A percentile compares a stretch with the other conserved stretches of the same genome.
Conservation (phyloP, 768 basidiomycete genomes). For the Kwoniella sp. region DNA sequence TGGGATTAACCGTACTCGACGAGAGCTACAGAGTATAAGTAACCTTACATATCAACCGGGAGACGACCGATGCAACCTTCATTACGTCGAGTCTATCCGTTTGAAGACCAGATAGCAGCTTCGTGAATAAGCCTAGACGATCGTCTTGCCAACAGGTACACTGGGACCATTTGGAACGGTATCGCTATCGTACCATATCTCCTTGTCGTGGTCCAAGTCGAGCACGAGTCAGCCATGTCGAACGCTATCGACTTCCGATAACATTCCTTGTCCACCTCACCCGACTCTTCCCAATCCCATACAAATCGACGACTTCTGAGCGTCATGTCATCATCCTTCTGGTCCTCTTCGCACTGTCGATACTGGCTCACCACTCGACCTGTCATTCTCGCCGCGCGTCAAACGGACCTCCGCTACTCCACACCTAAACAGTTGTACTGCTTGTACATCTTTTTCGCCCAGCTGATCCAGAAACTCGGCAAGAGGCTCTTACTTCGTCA, state of each 20-base stretch:
- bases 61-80: no score
- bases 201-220: background rate
- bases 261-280: background rate
- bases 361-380: constrained; percentile 87
- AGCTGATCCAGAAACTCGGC: constrained; percentile 77
- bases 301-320: no score
- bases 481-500: constrained; percentile 81
- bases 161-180: background rate
- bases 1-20: no score
- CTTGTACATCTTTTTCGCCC: constrained; percentile 84
- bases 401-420: constrained; percentile 76
- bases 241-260: background rate
- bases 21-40: no score
- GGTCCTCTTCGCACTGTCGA: constrained; percentile 88
- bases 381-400: constrained; percentile 71
- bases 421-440: constrained; percentile 79
- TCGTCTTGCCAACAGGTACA: no score
- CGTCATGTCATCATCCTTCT: constrained; percentile 66
- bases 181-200: background rate
- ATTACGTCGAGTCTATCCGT: no score
- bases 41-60: no score
- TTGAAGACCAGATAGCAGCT: no score
- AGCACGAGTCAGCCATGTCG: background rate
- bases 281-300: background rate
- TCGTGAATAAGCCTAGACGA: no score